These are phyloP conservation scores for Rubroshorea leprosula DNA, from an alignment of 345 rosid species.

Conservation along the genomic window DNA sequence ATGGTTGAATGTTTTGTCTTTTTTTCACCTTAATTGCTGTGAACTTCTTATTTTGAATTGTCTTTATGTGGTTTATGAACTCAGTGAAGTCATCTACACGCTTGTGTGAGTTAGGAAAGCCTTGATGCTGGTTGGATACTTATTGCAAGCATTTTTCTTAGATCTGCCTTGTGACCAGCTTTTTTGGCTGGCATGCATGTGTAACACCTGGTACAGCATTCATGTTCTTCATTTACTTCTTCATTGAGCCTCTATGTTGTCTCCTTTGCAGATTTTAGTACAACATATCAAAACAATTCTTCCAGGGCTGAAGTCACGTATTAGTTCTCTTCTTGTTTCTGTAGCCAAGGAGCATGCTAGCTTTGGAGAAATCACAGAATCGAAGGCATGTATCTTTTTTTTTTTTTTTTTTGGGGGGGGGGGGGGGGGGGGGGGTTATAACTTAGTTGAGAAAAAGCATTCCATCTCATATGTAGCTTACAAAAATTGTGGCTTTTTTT, in stretches of 20 bases:
- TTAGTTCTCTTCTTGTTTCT: conserved; percentile 61
- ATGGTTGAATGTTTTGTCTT: too few species aligned
- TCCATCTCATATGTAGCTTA: neutral
- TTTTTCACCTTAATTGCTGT: neutral
- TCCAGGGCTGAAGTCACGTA: conserved; percentile 76
- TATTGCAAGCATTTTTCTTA: neutral
- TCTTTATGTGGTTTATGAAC: too few species aligned
- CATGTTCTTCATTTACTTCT: neutral
- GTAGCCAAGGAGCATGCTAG: conserved; percentile 91
- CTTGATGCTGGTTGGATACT: conserved; percentile 7
- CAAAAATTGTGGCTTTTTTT: neutral
- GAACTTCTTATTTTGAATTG: neutral
- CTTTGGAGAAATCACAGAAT: conserved; percentile 84
- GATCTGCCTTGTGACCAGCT: neutral
- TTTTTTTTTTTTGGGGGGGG: neutral
- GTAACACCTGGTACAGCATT: neutral
- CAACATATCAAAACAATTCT: conserved; percentile 81
- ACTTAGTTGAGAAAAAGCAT: neutral
- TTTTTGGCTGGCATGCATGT: conserved; percentile 2
- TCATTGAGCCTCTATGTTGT: conserved; percentile 8
- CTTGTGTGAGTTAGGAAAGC: neutral
- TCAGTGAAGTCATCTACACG: too few species aligned
- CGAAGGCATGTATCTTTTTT: conserved; percentile 48
- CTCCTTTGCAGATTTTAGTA: conserved; percentile 60
- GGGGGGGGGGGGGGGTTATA: too few species aligned